A percentile compares a stretch with the other conserved stretches of the same genome.
phyloP scores from a whole-genome alignment of 2,329 filamentous ascomycete species.

The Fusarium sp. region DNA sequence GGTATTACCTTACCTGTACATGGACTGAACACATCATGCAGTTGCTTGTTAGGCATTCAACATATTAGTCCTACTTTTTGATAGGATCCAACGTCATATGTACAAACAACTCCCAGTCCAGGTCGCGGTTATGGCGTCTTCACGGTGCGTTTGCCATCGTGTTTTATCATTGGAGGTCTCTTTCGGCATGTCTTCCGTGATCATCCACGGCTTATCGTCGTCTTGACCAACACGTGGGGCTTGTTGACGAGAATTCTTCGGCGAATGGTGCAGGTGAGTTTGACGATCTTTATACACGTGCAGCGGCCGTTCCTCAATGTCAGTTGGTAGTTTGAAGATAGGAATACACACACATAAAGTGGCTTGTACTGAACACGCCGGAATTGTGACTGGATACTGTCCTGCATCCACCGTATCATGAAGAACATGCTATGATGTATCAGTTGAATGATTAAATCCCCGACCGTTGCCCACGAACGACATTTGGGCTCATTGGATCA shows the following conservation, averaged over 20 bases:
- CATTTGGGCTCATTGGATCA: neutral
- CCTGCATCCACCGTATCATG: neutral
- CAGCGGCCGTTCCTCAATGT: neutral
- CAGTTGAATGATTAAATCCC: neutral
- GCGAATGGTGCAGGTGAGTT: neutral
- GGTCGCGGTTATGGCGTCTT: conserved; percentile 7
- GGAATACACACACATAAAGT: too few species aligned
- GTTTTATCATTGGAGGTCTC: neutral
- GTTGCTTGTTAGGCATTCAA: neutral
- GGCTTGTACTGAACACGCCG: too few species aligned
- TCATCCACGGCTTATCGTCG: conserved; percentile 9
- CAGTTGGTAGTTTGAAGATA: too few species aligned
- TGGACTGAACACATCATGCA: neutral
- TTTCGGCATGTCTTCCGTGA: conserved; percentile 22
- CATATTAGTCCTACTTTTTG: neutral
- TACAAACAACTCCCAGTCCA: conserved; percentile 3
- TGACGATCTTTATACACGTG: neutral
- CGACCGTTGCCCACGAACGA: too few species aligned
- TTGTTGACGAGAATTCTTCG: neutral
- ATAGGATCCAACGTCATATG: conserved; percentile 2
- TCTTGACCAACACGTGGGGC: conserved; percentile 16
- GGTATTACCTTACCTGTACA: neutral
- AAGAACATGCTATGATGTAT: neutral
- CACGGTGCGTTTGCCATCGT: conserved; percentile 12
- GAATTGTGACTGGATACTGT: too few species aligned